Evolutionary conservation across 1,284 basidiomycete genomes (phyloP), one percentile per base, ranked within the genome.

Genomic region (Trametes pubescens): DNA sequence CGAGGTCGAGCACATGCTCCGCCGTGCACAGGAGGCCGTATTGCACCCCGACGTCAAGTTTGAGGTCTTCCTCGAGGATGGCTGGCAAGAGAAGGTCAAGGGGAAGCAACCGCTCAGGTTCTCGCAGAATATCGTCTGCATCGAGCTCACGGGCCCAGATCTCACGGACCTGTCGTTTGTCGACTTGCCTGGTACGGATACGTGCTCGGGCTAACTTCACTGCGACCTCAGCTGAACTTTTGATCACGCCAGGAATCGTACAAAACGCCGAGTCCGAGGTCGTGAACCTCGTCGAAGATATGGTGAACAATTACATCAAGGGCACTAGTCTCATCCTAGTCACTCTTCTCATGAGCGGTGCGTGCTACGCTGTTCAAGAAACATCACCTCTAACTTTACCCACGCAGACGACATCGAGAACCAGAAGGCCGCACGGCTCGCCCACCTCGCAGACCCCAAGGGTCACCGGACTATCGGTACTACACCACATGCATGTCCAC

Each of bases 331-430:
- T 90, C 8, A 86, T 90, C 59, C 77, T 90, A 0, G 82, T 88
- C 0, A 82, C 86, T 0, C 80, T 90, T 51, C 88, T 88, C 0
- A 85, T 87, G 82, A 85, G 79, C 47, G 86, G 88, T 87, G 61
- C 61, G 74, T 34, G 22, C 46, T 64, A 14, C 43, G 21, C 57
- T 34, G 26, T 57, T 24, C 16, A 40, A 13, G 46, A 4, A 34
- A 13, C 7, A n/a, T 6, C 14, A 24, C 16, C 14, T 22, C 9
- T 44, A 1, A 37, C 34, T 7, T 34, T 11, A 6, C 18, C 22
- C 11, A 6, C 14, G 2, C 55, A 90, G 89, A 89, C 51, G 89
- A 90, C 51, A 83, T 89, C 22, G 82, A 90, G 59, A 90, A 88
- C 65, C 87, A 90, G 66, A 78, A 79, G 62, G 86, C 88, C 0